phyloP scores from a whole-genome alignment of 1,284 basidiomycete species.

The Microbotryum lychnidis-dioicae region DNA sequence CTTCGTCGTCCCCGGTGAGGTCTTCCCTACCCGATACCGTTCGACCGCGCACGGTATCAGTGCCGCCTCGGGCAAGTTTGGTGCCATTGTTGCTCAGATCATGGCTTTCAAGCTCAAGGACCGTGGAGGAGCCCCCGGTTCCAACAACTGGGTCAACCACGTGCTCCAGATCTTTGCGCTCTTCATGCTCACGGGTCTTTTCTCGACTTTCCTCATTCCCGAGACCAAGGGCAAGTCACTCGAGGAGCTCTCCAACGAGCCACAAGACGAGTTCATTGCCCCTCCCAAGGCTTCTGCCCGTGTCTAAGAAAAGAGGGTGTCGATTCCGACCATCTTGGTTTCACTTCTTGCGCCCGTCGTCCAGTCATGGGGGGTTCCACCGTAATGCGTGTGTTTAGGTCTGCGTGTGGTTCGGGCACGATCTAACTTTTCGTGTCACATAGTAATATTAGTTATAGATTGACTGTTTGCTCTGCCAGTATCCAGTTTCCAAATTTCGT shows the following conservation, averaged over 20 bases:
- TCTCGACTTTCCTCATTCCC: conserved; percentile 63
- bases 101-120: conserved; percentile 32
- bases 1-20: conserved; percentile 70
- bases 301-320: too few relatives aligned
- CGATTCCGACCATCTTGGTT: too few relatives aligned
- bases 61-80: conserved; percentile 65
- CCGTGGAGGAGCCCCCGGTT: conserved; percentile 17
- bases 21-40: conserved; percentile 58
- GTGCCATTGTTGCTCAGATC: conserved; percentile 73
- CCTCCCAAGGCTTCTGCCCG: background rate
- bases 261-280: conserved; percentile 30
- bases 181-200: conserved; percentile 68
- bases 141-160: conserved; percentile 16
- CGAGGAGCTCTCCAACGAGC: conserved; percentile 48
- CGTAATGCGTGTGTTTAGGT: background rate
- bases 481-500: too few relatives aligned
- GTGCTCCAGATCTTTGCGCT: conserved; percentile 62
- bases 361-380: background rate
- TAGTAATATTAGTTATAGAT: too few relatives aligned
- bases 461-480: too few relatives aligned
- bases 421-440: too few relatives aligned
- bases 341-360: background rate
- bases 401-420: too few relatives aligned
- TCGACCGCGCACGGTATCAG: conserved; percentile 78
- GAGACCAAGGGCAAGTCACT: conserved; percentile 63